A percentile compares a stretch with the other conserved stretches of the same genome.
phyloP scores from a whole-genome alignment of 2,329 filamentous ascomycete species.

The Colletotrichum filicis region DNA sequence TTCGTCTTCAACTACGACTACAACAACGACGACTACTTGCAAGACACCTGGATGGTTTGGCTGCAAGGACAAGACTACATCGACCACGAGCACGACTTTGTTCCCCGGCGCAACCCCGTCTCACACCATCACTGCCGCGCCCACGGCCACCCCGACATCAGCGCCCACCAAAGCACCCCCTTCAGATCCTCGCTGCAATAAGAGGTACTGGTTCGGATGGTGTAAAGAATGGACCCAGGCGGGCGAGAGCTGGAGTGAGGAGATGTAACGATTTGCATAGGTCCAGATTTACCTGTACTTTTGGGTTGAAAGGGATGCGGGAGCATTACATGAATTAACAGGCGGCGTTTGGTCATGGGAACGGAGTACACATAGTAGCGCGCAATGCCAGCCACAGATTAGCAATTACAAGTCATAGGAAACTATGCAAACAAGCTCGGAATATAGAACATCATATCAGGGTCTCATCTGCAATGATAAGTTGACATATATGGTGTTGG shows the following conservation, averaged over 20 bases:
- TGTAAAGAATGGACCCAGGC: constrained; percentile 50
- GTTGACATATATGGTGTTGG: no score
- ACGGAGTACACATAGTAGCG: background rate
- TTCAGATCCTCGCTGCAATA: constrained; percentile 46
- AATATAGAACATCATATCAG: background rate
- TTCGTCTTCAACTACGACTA: constrained; percentile 40
- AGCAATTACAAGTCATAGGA: background rate
- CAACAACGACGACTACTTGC: constrained; percentile 51
- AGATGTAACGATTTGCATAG: constrained; percentile 24
- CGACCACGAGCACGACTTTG: constrained; percentile 31
- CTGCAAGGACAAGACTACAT: constrained; percentile 55
- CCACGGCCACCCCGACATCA: constrained; percentile 44
- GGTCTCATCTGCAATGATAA: no score
- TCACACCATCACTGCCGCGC: constrained; percentile 43
- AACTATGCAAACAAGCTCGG: background rate
- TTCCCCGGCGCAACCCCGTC: constrained; percentile 34
- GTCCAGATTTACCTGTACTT: background rate
- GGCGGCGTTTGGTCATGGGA: background rate
- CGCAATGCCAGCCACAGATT: background rate
- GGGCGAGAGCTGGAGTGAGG: constrained; percentile 15
- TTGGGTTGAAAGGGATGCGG: background rate
- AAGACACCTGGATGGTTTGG: constrained; percentile 66
- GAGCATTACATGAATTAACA: background rate
- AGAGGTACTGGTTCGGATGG: constrained; percentile 53
- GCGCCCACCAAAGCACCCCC: constrained; percentile 38